Evolutionary conservation across 768 basidiomycete genomes (phyloP).

Genomic region (Tulasnella sp.): DNA sequence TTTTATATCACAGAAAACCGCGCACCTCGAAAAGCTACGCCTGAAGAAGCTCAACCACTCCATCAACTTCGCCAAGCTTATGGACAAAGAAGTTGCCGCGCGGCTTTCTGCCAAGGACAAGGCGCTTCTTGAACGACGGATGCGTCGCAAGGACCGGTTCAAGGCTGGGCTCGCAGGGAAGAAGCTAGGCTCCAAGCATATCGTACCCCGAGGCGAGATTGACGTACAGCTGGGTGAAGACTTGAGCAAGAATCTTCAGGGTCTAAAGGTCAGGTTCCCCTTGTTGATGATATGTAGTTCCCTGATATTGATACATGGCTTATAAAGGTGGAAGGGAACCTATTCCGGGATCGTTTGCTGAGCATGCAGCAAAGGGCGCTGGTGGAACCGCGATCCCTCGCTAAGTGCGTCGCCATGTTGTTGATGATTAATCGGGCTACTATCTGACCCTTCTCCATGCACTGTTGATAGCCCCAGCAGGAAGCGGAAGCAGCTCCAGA

Average conservation of each 20-base stretch:
- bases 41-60: constrained; percentile 52
- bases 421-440: not conserved
- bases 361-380: constrained; percentile 82
- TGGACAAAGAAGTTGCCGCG: constrained; percentile 39
- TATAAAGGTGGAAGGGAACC: constrained; percentile 91
- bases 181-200: constrained; percentile 62
- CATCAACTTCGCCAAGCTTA: constrained; percentile 43
- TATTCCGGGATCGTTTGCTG: constrained; percentile 80
- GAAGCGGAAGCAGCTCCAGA: constrained; percentile 18
- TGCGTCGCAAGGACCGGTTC: constrained; percentile 36
- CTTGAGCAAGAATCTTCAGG: constrained; percentile 71
- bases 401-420: constrained; percentile 44
- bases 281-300: not conserved
- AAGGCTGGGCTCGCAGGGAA: constrained; percentile 58
- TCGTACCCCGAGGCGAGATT: constrained; percentile 53
- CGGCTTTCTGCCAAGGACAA: constrained; percentile 33
- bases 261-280: constrained; percentile 54
- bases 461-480: constrained; percentile 18
- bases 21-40: constrained; percentile 46
- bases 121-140: constrained; percentile 30
- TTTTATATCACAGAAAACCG: constrained; percentile 47
- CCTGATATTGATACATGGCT: not conserved
- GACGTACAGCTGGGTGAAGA: constrained; percentile 90
- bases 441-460: not conserved
- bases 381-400: constrained; percentile 74